These are phyloP conservation scores for Basidioascus undulatus DNA, from an alignment of 768 basidiomycete species.

Conservation along the genomic window DNA sequence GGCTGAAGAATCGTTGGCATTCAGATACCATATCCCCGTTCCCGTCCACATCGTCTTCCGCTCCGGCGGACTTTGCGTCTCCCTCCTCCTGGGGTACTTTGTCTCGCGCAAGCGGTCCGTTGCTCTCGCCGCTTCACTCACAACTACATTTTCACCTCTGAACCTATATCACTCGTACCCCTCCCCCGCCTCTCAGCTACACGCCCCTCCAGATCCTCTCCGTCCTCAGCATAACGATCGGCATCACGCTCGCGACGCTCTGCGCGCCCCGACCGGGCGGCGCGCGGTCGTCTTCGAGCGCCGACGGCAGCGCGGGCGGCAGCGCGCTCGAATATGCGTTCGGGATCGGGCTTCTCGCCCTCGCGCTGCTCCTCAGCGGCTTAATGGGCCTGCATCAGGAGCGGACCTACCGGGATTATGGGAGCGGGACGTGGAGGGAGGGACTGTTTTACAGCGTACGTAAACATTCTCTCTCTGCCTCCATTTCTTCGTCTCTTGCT, in stretches of 20 bases:
- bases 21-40: slow-evolving; percentile 50
- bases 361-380: slow-evolving; percentile 42
- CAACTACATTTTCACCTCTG: background rate
- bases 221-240: slow-evolving; percentile 39
- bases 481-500: background rate
- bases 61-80: slow-evolving; percentile 45
- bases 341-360: slow-evolving; percentile 44
- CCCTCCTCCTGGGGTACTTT: slow-evolving; percentile 45
- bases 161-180: background rate
- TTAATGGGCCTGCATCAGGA: slow-evolving; percentile 53
- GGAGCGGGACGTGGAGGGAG: slow-evolving; percentile 51
- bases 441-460: slow-evolving; percentile 60
- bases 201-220: slow-evolving; percentile 17
- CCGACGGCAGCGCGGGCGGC: slow-evolving; percentile 5
- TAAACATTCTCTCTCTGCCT: background rate
- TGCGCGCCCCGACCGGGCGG: slow-evolving; percentile 28
- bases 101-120: slow-evolving; percentile 32
- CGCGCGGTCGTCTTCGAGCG: slow-evolving; percentile 15
- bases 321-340: slow-evolving; percentile 24
- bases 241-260: slow-evolving; percentile 47
- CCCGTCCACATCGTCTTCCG: slow-evolving; percentile 64
- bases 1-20: too few species aligned
- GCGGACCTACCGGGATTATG: slow-evolving; percentile 43
- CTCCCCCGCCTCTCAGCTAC: background rate
- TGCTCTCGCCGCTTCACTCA: background rate